These are phyloP conservation scores for Aspergillus baeticus DNA, from an alignment of 495 filamentous ascomycete species.

Conservation along the genomic window DNA sequence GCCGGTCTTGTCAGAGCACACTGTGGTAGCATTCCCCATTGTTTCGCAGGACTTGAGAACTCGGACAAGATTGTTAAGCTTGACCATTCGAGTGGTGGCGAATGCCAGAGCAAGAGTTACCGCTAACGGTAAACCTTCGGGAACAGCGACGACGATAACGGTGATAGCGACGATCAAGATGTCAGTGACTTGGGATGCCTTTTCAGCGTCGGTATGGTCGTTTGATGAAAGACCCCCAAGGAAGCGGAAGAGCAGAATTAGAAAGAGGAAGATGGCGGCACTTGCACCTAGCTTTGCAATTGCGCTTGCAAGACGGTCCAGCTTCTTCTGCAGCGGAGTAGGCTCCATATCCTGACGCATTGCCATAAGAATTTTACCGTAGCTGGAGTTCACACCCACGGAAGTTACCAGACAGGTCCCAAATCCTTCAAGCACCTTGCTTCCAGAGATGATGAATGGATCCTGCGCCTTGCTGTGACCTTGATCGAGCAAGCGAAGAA, in stretches of 20 bases:
- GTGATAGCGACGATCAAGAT: slow-evolving; percentile 71
- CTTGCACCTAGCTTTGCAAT: slow-evolving; percentile 54
- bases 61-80: slow-evolving; percentile 70
- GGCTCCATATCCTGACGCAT: slow-evolving; percentile 77
- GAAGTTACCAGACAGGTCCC: slow-evolving; percentile 80
- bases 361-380: slow-evolving; percentile 86
- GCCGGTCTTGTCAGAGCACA: slow-evolving; percentile 71
- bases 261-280: slow-evolving; percentile 2
- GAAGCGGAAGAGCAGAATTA: slow-evolving; percentile 3
- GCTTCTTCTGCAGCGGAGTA: slow-evolving; percentile 63
- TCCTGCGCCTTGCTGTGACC: slow-evolving; percentile 62
- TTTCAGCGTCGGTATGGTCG: slow-evolving; percentile 50
- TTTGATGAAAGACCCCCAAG: neutral
- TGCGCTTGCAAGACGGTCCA: slow-evolving; percentile 61
- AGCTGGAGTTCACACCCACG: slow-evolving; percentile 75
- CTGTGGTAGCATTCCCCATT: slow-evolving; percentile 71
- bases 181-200: slow-evolving; percentile 69
- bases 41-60: slow-evolving; percentile 66
- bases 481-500: slow-evolving; percentile 74
- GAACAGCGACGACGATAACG: slow-evolving; percentile 68
- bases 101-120: slow-evolving; percentile 68
- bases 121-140: slow-evolving; percentile 66
- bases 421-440: slow-evolving; percentile 88
- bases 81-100: slow-evolving; percentile 67
- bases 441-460: slow-evolving; percentile 90